A percentile compares a stretch with the other conserved stretches of the same genome.
Evolutionary conservation across 2,329 filamentous ascomycete genomes (phyloP).

Genomic region (Hirsutella thompsonii): DNA sequence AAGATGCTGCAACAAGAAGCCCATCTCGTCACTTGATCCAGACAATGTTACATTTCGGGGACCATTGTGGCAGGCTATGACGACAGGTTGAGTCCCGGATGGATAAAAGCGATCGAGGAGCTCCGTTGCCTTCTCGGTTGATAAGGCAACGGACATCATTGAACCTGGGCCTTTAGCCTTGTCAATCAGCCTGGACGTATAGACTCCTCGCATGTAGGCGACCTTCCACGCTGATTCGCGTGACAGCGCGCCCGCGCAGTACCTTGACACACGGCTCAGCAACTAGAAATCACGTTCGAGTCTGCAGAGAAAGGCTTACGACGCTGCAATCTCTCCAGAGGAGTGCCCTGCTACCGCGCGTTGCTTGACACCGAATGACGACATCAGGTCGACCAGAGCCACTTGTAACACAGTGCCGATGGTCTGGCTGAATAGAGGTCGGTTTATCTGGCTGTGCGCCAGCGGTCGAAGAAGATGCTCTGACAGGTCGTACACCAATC

Average conservation of each 20-base stretch:
- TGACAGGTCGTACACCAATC: no score
- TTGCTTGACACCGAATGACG: conserved; percentile 20
- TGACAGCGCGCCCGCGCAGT: background rate
- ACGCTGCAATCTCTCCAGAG: conserved; percentile 29
- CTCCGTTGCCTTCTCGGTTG: background rate
- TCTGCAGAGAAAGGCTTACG: no score
- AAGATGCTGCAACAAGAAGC: conserved; percentile 5
- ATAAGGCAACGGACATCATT: conserved; percentile 24
- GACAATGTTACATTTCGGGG: conserved; percentile 14
- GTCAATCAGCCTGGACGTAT: conserved; percentile 15
- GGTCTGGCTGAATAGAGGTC: conserved; percentile 19
- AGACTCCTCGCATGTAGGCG: conserved; percentile 13
- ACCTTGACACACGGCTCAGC: no score
- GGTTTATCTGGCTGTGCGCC: conserved; percentile 2
- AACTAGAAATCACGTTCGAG: no score
- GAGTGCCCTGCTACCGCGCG: conserved; percentile 26
- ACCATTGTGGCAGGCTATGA: conserved; percentile 14
- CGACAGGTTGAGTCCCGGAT: conserved; percentile 9
- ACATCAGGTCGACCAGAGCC: conserved; percentile 21
- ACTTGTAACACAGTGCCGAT: conserved; percentile 27
- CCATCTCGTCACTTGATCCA: conserved; percentile 12
- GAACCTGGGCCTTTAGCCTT: conserved; percentile 12
- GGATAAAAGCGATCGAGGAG: background rate
- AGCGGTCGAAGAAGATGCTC: background rate
- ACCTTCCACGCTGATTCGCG: background rate